Evolutionary conservation across 495 filamentous ascomycete species (phyloP), one percentile per base, ranked within the genome.

Genomic region (Talaromyces wortmannii): DNA sequence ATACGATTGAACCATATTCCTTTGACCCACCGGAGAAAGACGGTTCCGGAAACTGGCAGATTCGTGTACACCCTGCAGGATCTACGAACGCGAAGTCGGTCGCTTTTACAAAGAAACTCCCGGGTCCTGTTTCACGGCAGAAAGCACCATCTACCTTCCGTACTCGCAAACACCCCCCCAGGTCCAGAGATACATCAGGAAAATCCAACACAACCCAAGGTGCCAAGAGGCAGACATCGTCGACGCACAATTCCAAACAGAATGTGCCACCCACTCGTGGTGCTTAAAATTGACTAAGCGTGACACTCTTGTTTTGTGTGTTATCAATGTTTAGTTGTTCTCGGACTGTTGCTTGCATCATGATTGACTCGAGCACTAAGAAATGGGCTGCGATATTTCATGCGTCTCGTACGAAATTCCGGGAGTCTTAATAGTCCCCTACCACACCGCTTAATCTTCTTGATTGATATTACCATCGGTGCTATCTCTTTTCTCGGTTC

Each of bases 21-120:
- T 55, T 76, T 31, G 66, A 68, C 13, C 29, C 58, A 6, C 55
- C 65, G n/a, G 72, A 78, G 17, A 70, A 65, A 48, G 74, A 77
- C 51, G 31, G 36, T 5, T 59, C 67, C 49, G 67, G 72, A 30
- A 67, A 72, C 36, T 51, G 63, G 29, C 65, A 62, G 0, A 62
- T 71, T 13, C 55, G 58, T 7, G 58, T 79, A 53, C 65, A 61
- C 10, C 53, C 76, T 13, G 73, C 76, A 7, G 76, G 75, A 6
- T 56, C 61, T 15, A 52, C 50, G 11, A 55, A 61, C n/a, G 59
- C 63, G 31, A 76, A 65, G 43, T 62, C 59, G 0, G 7, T 74
- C 17, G 45, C 57, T 40, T 52, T 76, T 18, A 66, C 64, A 3
- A 65, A 66, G 50, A 78, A 76, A 50, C 43, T 58, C 33, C 46